Percentiles rank a stretch among this genome's conserved stretches.
These are phyloP conservation scores for Phytophthora pseudosyringae DNA, from an alignment of 352 stramenopile species.

Conservation along the genomic window DNA sequence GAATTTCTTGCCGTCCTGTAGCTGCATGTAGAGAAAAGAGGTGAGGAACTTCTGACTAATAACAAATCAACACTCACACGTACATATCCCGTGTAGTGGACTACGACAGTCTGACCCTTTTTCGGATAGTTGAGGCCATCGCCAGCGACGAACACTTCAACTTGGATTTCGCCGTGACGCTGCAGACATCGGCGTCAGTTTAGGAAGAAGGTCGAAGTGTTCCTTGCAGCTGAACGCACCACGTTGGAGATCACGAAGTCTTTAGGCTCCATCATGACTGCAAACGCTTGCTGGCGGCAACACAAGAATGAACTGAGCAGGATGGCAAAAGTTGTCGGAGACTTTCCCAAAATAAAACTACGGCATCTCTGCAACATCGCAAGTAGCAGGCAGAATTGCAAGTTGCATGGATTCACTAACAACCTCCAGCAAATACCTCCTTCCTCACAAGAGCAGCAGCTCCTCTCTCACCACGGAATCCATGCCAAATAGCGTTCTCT, in stretches of 20 bases:
- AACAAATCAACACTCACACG: neutral
- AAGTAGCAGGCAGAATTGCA: constrained; percentile 4
- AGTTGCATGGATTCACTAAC: constrained; percentile 8
- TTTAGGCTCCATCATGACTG: constrained; percentile 57
- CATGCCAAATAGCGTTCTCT: neutral
- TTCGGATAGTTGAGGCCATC: constrained; percentile 92
- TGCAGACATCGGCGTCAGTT: constrained; percentile 27
- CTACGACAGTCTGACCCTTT: constrained; percentile 84
- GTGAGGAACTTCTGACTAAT: neutral
- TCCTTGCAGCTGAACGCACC: constrained; percentile 23
- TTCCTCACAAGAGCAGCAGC: neutral
- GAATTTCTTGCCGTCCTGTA: constrained; percentile 80
- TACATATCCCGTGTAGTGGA: constrained; percentile 91
- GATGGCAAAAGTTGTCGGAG: neutral
- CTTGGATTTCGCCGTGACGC: constrained; percentile 77
- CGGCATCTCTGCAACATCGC: constrained; percentile 9
- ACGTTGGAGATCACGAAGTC: constrained; percentile 65
- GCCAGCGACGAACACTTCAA: constrained; percentile 91
- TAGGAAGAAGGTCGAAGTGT: neutral
- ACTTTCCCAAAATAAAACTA: constrained; percentile 24
- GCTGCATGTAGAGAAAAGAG: constrained; percentile 26
- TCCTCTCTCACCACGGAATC: too few species aligned
- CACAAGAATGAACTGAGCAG: constrained; percentile 8
- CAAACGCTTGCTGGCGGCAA: neutral
- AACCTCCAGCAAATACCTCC: constrained; percentile 2